A percentile compares a stretch with the other conserved stretches of the same genome.
Evolutionary conservation across 805 yeast species (phyloP).

Genomic region (Candida corydali): DNA sequence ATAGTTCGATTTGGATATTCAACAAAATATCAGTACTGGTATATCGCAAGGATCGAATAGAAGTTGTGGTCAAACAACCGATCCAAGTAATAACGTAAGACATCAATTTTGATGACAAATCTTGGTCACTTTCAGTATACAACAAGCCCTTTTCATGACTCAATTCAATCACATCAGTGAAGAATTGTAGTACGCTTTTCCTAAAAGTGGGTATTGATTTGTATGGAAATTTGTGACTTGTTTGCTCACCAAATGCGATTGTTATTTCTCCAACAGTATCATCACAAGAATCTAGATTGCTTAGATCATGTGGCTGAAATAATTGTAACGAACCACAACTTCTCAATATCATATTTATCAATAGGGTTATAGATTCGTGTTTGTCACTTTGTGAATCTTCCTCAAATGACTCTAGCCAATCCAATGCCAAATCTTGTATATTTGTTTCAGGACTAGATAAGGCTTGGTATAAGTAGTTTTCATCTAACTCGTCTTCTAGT

Average conservation of each 20-base stretch:
- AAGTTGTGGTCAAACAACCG: slow-evolving; percentile 63
- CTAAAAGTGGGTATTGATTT: slow-evolving; percentile 46
- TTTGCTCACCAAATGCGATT: slow-evolving; percentile 54
- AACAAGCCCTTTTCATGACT: slow-evolving; percentile 63
- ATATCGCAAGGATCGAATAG: slow-evolving; percentile 66
- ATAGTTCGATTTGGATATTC: slow-evolving; percentile 56
- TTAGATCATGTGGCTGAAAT: slow-evolving; percentile 72
- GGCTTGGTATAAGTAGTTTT: slow-evolving; percentile 26
- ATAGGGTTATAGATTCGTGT: slow-evolving; percentile 50
- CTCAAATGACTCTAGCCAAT: slow-evolving; percentile 32
- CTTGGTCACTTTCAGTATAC: slow-evolving; percentile 34
- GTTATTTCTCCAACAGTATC: slow-evolving; percentile 75
- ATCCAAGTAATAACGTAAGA: slow-evolving; percentile 71
- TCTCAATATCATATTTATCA: slow-evolving; percentile 66
- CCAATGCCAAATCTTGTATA: slow-evolving; percentile 31
- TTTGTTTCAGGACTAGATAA: slow-evolving; percentile 28
- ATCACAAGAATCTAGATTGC: slow-evolving; percentile 61
- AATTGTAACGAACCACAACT: slow-evolving; percentile 67
- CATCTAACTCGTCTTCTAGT: slow-evolving; percentile 21
- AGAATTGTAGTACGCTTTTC: slow-evolving; percentile 51
- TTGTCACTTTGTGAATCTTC: slow-evolving; percentile 20
- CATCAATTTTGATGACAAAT: slow-evolving; percentile 40
- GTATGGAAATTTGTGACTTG: slow-evolving; percentile 67
- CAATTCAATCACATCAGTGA: slow-evolving; percentile 45
- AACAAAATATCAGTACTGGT: slow-evolving; percentile 59